Evolutionary conservation across 306 rosid species (phyloP).

Genomic region (Rosa persica): DNA sequence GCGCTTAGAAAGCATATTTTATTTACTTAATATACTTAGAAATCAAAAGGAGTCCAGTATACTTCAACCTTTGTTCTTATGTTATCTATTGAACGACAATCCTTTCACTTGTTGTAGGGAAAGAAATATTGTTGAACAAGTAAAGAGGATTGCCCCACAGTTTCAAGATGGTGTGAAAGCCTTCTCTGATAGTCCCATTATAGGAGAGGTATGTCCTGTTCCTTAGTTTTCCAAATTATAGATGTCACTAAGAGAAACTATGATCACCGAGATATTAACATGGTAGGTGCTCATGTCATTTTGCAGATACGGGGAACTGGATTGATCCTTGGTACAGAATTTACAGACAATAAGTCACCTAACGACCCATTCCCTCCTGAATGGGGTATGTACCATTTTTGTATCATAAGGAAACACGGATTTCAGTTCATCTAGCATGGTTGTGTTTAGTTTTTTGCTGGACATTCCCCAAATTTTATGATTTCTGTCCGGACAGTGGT

Average conservation of each 20-base stretch:
- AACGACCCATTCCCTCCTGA: slow-evolving; percentile 81
- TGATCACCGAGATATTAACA: background rate
- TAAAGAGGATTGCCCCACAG: slow-evolving; percentile 56
- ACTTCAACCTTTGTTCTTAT: background rate
- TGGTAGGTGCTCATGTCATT: slow-evolving; percentile 20
- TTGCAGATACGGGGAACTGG: slow-evolving; percentile 90
- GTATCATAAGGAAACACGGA: background rate
- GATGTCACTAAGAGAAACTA: slow-evolving; percentile 17
- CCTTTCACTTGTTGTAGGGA: slow-evolving; percentile 57
- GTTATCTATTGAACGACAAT: background rate
- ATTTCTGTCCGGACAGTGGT: background rate
- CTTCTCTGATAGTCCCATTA: slow-evolving; percentile 70
- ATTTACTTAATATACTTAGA: background rate
- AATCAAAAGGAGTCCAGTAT: background rate
- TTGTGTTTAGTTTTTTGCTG: background rate
- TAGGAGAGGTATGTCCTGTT: slow-evolving; percentile 74
- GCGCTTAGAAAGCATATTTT: background rate
- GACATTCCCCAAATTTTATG: background rate
- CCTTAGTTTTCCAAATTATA: slow-evolving; percentile 11
- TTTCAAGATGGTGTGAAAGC: slow-evolving; percentile 91
- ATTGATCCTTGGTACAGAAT: slow-evolving; percentile 74
- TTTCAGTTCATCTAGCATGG: background rate
- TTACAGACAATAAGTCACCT: slow-evolving; percentile 85
- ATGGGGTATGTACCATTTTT: slow-evolving; percentile 71
- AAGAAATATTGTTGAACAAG: slow-evolving; percentile 61